Evolutionary conservation across 306 rosid species (phyloP), one percentile per base, ranked within the genome.

Genomic region (Astragalus membranaceus): DNA sequence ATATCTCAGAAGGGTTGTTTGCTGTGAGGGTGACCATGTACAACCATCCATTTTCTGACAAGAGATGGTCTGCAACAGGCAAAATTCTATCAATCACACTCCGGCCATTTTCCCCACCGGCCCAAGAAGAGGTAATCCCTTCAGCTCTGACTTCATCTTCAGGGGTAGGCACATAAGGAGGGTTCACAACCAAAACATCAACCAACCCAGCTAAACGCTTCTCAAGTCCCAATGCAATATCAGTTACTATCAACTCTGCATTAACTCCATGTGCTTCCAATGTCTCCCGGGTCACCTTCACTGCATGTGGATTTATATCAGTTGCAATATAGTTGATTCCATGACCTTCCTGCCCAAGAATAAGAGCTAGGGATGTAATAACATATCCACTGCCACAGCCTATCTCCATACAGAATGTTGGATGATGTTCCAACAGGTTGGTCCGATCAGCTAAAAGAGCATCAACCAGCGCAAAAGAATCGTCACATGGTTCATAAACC

Each of bases 371-470:
- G 50, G 99, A 95, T 56, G 99, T 88, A 62, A 95, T 87, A 49
- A 91, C 92, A 76, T 95, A 91, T 58, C 99, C 99, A 61, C 99
- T 95, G 2, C 99, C 99, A 73, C 92, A 89, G 49, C 99, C 97
- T 73, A 95, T 82, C 82, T 95, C 97, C 85, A 94, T 64, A 64
- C 97, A 94, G 63, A 94, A 37, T 14, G 69, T 14, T 11, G 99
- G 97, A n/a, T 57, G 67, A 43, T 89, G 97, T 46, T 85, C 81
- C 73, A 89, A 58, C 55, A 94, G 72, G 81, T 85, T 83, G 2
- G 67, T 54, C 70, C 86, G 76, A 37, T 94, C 99, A 1, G 99
- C 92, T 49, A 94, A 84, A 74, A 94, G 96, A 12, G 97, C 99
- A 73, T 94, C 97, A 16, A 88, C 99, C 16, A 95, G 84, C 3